phyloP scores from a whole-genome alignment of 345 rosid genomes.

The Crucihimalaya himalaica region DNA sequence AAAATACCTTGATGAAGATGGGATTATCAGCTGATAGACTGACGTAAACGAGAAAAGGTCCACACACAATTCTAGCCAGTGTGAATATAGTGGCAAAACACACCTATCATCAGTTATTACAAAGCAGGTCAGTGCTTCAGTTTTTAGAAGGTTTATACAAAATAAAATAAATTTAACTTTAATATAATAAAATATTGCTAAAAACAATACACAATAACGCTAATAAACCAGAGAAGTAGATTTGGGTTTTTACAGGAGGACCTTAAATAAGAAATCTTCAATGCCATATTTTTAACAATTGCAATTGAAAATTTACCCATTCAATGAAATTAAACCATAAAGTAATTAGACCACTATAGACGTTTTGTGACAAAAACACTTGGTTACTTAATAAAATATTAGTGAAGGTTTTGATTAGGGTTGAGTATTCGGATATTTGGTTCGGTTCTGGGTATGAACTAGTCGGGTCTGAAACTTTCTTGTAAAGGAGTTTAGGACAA shows the following conservation, averaged over 20 bases:
- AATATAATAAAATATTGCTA: background rate
- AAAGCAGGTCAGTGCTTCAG: background rate
- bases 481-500: too few relatives aligned
- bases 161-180: background rate
- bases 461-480: too few relatives aligned
- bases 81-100: conserved; percentile 42
- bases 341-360: background rate
- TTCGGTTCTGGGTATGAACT: too few relatives aligned
- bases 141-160: background rate
- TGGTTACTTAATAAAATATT: too few relatives aligned
- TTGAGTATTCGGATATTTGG: too few relatives aligned
- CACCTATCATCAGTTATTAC: conserved; percentile 23
- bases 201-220: background rate
- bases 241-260: background rate
- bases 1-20: conserved; percentile 38
- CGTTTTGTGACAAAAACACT: background rate
- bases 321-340: background rate
- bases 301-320: background rate
- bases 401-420: background rate
- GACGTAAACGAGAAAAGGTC: conserved; percentile 39
- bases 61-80: conserved; percentile 43
- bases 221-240: background rate
- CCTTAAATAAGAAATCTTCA: background rate
- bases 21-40: conserved; percentile 41
- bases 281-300: background rate